phyloP scores from a whole-genome alignment of 768 basidiomycete species.

The Leccinellum albellum region DNA sequence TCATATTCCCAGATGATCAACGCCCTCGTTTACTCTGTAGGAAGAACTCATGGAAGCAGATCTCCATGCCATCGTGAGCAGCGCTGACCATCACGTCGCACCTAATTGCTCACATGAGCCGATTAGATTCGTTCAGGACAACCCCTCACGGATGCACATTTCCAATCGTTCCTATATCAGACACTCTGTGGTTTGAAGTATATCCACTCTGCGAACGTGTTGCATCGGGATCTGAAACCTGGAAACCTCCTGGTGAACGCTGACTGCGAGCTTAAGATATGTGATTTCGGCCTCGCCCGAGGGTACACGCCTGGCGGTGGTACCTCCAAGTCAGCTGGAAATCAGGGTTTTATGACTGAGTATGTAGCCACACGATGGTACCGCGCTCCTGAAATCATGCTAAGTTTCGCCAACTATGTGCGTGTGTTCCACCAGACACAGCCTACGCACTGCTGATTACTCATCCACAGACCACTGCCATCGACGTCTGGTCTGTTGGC shows the following conservation, averaged over 20 bases:
- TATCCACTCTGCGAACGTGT: conserved; percentile 96
- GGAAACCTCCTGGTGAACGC: conserved; percentile 96
- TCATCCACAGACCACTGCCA: conserved; percentile 67
- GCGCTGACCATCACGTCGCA: background rate
- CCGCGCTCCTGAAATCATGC: conserved; percentile 97
- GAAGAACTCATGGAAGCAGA: conserved; percentile 99
- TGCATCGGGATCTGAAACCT: conserved; percentile 94
- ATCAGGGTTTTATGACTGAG: conserved; percentile 98
- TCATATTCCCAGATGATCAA: conserved; percentile 1
- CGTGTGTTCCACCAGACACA: conserved; percentile 25
- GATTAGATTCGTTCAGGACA: conserved; percentile 79
- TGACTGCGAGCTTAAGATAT: conserved; percentile 97
- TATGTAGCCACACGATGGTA: conserved; percentile 99
- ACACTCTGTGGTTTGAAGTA: conserved; percentile 98
- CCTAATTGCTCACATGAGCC: conserved; percentile 2
- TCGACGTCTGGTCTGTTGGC: conserved; percentile 96
- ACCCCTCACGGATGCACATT: conserved; percentile 85
- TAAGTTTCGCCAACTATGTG: conserved; percentile 93
- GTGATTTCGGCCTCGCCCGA: conserved; percentile 95
- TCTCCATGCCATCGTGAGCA: conserved; percentile 90
- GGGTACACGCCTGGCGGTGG: conserved; percentile 87
- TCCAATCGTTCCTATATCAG: conserved; percentile 97
- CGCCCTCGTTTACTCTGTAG: conserved; percentile 38
- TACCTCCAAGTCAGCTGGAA: conserved; percentile 66
- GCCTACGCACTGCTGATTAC: conserved; percentile 12